Conservation (phyloP, 129 eudicot species). For the Artemisia argyi region DNA sequence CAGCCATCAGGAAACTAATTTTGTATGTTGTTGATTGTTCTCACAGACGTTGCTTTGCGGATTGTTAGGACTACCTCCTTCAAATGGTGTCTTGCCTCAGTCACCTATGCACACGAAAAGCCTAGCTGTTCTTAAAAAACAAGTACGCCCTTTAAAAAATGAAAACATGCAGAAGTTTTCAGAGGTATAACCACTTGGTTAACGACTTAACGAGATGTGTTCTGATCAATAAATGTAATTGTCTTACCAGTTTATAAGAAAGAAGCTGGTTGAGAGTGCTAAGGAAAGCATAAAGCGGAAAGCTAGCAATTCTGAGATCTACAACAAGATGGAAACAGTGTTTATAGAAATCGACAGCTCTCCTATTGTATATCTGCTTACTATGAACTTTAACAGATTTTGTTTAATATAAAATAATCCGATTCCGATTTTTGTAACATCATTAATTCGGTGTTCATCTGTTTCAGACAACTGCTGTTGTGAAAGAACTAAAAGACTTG, state of each 20-base stretch:
- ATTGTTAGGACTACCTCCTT: slow-evolving; percentile 58
- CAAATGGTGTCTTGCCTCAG: slow-evolving; percentile 66
- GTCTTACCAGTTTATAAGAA: slow-evolving; percentile 43
- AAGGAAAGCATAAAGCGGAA: slow-evolving; percentile 49
- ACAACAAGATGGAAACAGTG: slow-evolving; percentile 47
- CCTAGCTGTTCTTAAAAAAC: slow-evolving; percentile 53
- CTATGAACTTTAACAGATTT: not conserved
- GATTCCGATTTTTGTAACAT: not conserved
- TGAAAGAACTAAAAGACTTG: slow-evolving; percentile 49
- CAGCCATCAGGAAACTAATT: not conserved
- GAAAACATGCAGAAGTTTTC: not conserved
- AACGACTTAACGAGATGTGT: slow-evolving; percentile 1
- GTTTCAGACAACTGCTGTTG: slow-evolving; percentile 43
- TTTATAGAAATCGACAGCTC: slow-evolving; percentile 52
- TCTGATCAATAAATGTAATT: not conserved
- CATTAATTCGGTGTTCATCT: not conserved
- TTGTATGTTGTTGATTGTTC: not conserved
- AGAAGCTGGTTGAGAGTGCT: slow-evolving; percentile 42
- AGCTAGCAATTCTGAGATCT: slow-evolving; percentile 45
- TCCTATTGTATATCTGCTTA: slow-evolving; percentile 36
- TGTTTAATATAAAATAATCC: not conserved
- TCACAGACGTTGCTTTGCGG: slow-evolving; percentile 57
- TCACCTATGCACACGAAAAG: slow-evolving; percentile 71
- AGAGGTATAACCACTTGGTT: slow-evolving; percentile 7
- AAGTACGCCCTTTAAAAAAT: slow-evolving; percentile 15